A percentile compares a stretch with the other conserved stretches of the same genome.
phyloP scores from a whole-genome alignment of 306 rosid species.

The Vachellia pachyceras region DNA sequence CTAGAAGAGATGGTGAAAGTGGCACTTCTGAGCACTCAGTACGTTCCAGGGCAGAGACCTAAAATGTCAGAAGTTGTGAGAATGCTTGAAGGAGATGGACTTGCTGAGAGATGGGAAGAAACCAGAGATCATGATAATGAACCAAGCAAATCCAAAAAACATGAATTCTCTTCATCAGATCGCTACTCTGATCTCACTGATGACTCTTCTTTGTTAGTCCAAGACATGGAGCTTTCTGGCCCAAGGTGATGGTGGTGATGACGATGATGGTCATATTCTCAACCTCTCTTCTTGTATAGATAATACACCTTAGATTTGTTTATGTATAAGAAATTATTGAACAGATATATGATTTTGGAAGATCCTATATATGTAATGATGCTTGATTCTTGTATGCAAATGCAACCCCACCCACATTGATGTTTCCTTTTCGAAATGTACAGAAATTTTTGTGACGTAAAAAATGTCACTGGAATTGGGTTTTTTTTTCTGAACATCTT shows the following conservation, averaged over 20 bases:
- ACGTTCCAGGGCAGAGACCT: slow-evolving; percentile 56
- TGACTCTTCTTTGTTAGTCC: slow-evolving; percentile 85
- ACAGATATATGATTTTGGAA: slow-evolving; percentile 40
- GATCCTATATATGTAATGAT: slow-evolving; percentile 31
- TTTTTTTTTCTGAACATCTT: not conserved
- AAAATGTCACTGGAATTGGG: not conserved
- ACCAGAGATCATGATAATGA: slow-evolving; percentile 37
- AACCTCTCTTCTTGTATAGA: not conserved
- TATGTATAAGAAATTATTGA: not conserved
- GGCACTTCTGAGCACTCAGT: slow-evolving; percentile 58
- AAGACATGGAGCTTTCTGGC: slow-evolving; percentile 99
- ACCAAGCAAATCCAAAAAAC: slow-evolving; percentile 38
- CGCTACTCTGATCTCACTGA: slow-evolving; percentile 89
- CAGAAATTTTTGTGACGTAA: slow-evolving; percentile 48
- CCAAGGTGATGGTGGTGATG: slow-evolving; percentile 74
- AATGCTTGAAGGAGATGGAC: slow-evolving; percentile 65
- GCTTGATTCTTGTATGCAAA: slow-evolving; percentile 46
- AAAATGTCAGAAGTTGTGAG: slow-evolving; percentile 60
- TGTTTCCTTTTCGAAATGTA: slow-evolving; percentile 64
- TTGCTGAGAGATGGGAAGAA: slow-evolving; percentile 61
- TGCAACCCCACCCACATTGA: slow-evolving; percentile 39
- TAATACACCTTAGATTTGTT: not conserved
- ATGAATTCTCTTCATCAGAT: slow-evolving; percentile 56
- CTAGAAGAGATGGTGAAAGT: slow-evolving; percentile 62
- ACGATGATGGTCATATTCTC: too few species aligned